phyloP scores from a whole-genome alignment of 2,329 filamentous ascomycete genomes.

The Aspergillus arachidicola region DNA sequence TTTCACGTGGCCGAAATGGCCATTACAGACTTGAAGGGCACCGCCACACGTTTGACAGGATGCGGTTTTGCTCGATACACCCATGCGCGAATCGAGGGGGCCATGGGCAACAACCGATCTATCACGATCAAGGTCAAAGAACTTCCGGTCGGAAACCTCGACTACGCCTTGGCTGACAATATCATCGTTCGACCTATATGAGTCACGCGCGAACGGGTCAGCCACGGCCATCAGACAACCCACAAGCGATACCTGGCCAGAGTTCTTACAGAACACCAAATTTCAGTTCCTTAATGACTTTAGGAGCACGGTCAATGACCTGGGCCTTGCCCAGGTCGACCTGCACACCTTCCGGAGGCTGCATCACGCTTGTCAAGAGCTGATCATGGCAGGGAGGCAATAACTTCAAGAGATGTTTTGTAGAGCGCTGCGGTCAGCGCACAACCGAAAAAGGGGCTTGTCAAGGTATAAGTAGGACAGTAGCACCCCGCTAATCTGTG shows the following conservation, averaged over 20 bases:
- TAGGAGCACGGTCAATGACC: slow-evolving; percentile 83
- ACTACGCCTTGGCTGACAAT: slow-evolving; percentile 94
- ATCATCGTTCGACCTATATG: slow-evolving; percentile 77
- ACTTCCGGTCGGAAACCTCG: slow-evolving; percentile 88
- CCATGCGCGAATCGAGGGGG: slow-evolving; percentile 83
- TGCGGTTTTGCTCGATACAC: slow-evolving; percentile 81
- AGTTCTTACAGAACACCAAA: slow-evolving; percentile 80
- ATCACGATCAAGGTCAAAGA: slow-evolving; percentile 85
- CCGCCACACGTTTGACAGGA: slow-evolving; percentile 82
- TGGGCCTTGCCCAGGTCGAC: slow-evolving; percentile 72
- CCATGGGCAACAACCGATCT: slow-evolving; percentile 78
- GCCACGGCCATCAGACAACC: slow-evolving; percentile 5
- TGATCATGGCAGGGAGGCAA: slow-evolving; percentile 39
- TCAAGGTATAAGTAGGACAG: neutral
- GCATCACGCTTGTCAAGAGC: slow-evolving; percentile 41
- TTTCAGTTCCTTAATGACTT: slow-evolving; percentile 89
- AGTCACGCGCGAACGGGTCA: slow-evolving; percentile 10
- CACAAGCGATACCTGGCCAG: neutral
- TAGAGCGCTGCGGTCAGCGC: neutral
- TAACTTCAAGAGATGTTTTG: slow-evolving; percentile 20
- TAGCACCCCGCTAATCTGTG: neutral
- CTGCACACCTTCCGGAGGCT: slow-evolving; percentile 46
- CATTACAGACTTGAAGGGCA: slow-evolving; percentile 80
- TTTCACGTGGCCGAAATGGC: slow-evolving; percentile 92
- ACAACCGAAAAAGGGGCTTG: neutral